Evolutionary conservation across 768 basidiomycete genomes (phyloP).

Genomic region (Suillus americanus): DNA sequence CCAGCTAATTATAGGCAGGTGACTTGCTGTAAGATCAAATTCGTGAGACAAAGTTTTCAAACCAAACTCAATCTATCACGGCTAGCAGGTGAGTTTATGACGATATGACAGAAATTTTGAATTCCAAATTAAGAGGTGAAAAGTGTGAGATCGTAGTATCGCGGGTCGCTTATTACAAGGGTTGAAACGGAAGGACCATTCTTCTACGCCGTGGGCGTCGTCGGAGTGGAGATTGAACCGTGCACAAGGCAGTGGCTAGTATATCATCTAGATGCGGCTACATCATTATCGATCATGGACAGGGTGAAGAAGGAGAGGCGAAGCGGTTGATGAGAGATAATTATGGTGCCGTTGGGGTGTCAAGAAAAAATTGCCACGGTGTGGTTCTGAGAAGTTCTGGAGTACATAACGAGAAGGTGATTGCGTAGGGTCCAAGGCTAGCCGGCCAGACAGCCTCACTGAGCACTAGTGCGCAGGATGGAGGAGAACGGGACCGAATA

Average conservation of each 20-base stretch:
- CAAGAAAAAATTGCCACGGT: background rate
- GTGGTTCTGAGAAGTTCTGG: conserved; percentile 5
- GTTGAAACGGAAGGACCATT: background rate
- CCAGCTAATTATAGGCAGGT: background rate
- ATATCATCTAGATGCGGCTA: background rate
- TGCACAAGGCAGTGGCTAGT: background rate
- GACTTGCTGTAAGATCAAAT: background rate
- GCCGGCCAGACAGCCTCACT: background rate
- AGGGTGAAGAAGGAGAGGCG: background rate
- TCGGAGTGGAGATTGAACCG: background rate
- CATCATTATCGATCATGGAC: background rate
- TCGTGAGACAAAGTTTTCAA: conserved; percentile 1
- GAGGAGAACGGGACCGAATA: background rate
- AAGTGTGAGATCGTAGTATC: background rate
- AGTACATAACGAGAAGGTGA: background rate
- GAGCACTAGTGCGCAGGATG: background rate
- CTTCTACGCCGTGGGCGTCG: background rate
- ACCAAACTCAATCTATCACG: conserved; percentile 2
- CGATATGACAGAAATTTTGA: background rate
- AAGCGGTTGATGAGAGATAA: conserved; percentile 1
- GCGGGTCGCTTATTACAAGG: conserved; percentile 1
- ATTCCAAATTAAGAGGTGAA: background rate
- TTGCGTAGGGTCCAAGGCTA: background rate
- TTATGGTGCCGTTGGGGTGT: background rate
- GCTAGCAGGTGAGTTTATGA: background rate